Evolutionary conservation across 768 basidiomycete genomes (phyloP).

Genomic region (Mycena sanguinolenta): DNA sequence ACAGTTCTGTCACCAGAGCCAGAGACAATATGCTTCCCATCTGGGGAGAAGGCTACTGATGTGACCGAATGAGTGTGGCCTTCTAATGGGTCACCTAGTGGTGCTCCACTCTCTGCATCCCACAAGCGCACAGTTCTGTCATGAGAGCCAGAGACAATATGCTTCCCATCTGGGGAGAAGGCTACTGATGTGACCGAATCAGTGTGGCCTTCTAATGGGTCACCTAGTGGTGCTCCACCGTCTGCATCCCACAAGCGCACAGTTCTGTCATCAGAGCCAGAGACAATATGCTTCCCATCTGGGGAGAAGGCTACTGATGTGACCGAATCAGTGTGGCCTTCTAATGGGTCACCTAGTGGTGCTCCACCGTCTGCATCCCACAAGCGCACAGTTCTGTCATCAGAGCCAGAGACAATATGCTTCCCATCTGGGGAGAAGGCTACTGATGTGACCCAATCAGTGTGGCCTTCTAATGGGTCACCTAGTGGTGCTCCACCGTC

Average conservation of each 20-base stretch:
- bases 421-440: conserved; percentile 3
- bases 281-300: neutral
- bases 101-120: conserved; percentile 13
- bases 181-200: conserved; percentile 6
- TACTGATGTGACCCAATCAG: neutral
- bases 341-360: neutral
- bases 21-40: conserved; percentile 1
- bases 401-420: conserved; percentile 6
- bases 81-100: neutral
- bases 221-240: neutral
- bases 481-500: neutral
- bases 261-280: neutral
- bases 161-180: conserved; percentile 19
- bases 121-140: conserved; percentile 10
- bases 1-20: neutral
- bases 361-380: conserved; percentile 6
- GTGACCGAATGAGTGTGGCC: conserved; percentile 1
- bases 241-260: neutral
- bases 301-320: conserved; percentile 1
- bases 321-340: neutral
- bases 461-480: neutral
- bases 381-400: conserved; percentile 9
- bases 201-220: conserved; percentile 5
- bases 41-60: conserved; percentile 1
- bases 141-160: conserved; percentile 1